phyloP scores from a whole-genome alignment of 1,139 yeast species.

The Magnusiomyces magnusii region DNA sequence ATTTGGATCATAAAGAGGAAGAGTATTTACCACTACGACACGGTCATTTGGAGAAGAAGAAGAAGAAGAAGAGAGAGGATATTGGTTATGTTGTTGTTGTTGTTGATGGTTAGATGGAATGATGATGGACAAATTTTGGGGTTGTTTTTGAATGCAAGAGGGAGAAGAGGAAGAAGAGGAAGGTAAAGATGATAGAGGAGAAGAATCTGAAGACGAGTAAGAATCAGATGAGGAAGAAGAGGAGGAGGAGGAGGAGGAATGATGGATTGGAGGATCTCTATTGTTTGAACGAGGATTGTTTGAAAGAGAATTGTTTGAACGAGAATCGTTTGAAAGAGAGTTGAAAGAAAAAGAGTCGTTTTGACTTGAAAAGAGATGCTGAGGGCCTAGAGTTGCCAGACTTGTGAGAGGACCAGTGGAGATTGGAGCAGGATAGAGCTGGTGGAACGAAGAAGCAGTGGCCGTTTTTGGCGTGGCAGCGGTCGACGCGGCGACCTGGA shows the following conservation, averaged over 20 bases:
- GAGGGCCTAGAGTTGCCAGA: no score
- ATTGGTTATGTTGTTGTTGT: not conserved
- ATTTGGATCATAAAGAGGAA: slow-evolving; percentile 4
- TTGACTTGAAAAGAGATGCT: no score
- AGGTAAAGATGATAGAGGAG: not conserved
- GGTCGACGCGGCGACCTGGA: not conserved
- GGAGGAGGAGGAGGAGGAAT: no score
- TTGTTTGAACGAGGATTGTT: no score
- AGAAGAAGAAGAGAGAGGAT: no score
- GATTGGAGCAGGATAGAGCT: not conserved
- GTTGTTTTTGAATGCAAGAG: not conserved
- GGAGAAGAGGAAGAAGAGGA: slow-evolving; percentile 1
- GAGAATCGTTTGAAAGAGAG: no score
- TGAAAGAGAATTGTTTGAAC: no score
- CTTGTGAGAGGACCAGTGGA: no score
- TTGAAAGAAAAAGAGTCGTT: not conserved
- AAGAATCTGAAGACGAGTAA: not conserved
- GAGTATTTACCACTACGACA: slow-evolving; percentile 5
- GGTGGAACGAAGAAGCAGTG: not conserved
- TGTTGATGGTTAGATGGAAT: not conserved
- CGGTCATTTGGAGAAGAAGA: not conserved
- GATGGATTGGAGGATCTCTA: no score
- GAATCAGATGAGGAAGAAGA: slow-evolving; percentile 5
- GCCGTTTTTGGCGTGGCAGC: slow-evolving; percentile 5
- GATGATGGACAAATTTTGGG: not conserved